These are phyloP conservation scores for Wallacemonas sp. DNA, from an alignment of 208 protist genomes.

Conservation along the genomic window DNA sequence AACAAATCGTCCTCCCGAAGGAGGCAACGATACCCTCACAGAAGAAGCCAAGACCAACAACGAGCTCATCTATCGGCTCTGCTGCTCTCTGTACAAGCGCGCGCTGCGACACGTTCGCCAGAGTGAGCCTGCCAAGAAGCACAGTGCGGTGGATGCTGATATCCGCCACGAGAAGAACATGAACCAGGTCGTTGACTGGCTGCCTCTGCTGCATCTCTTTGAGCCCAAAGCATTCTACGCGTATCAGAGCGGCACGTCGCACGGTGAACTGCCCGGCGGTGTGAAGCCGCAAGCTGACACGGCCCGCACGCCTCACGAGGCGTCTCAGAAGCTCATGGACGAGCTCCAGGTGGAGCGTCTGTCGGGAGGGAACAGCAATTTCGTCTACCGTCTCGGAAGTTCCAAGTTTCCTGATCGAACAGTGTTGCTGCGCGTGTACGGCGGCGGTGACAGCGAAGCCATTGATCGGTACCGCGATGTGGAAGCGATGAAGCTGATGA, in stretches of 20 bases:
- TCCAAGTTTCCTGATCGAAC: slow-evolving; percentile 49
- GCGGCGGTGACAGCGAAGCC: slow-evolving; percentile 58
- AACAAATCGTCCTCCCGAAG: slow-evolving; percentile 21
- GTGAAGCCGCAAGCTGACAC: slow-evolving; percentile 16
- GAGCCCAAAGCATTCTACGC: slow-evolving; percentile 68
- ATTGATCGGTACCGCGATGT: slow-evolving; percentile 80
- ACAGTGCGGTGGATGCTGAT: slow-evolving; percentile 19
- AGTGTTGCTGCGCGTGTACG: slow-evolving; percentile 78
- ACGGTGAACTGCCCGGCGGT: neutral
- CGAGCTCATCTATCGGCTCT: slow-evolving; percentile 71
- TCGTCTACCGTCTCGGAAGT: slow-evolving; percentile 77
- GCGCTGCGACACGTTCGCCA: slow-evolving; percentile 19
- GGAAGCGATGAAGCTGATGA: slow-evolving; percentile 76
- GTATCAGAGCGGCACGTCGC: slow-evolving; percentile 4
- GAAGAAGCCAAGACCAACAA: neutral
- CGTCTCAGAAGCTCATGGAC: slow-evolving; percentile 46
- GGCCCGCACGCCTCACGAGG: slow-evolving; percentile 34
- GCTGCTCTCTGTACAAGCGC: slow-evolving; percentile 70
- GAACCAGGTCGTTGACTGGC: slow-evolving; percentile 69
- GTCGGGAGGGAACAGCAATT: slow-evolving; percentile 83
- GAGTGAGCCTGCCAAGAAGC: neutral
- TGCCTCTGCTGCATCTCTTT: slow-evolving; percentile 82
- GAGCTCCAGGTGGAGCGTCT: slow-evolving; percentile 77
- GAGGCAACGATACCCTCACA: neutral
- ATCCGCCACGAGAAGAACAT: slow-evolving; percentile 67